Evolutionary conservation across 2,329 filamentous ascomycete genomes (phyloP), one percentile per base, ranked within the genome.

Genomic region (Aureobasidium vineae): DNA sequence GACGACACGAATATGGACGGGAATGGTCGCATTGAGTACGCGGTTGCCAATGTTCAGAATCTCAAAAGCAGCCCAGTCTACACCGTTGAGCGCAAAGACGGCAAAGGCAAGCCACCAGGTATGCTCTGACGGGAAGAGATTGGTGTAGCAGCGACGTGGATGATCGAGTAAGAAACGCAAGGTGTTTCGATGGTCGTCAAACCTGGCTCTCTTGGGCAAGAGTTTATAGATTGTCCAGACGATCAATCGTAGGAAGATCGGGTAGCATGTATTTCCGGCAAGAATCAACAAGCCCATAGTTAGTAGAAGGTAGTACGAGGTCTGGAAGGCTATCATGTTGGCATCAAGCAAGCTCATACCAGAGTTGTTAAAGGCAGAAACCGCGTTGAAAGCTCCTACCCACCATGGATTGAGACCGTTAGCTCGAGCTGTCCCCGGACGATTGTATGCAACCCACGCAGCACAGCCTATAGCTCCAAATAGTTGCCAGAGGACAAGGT

Each of bases 281-380:
- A 84, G 78, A 2, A 83, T 82, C 1, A 85, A 70, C 16, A 81
- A 75, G 3, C 77, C 78, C 75, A 84, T 77, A 3, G 77, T 82
- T 57, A 84, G 73, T 63, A 85, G 71, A 66, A 85, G 75, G 2
- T 77, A 80, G n/a, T 75, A 74, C 33, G 73, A 71, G 0, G 72
- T 78, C 66, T 85, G 82, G 67, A 88, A 89, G 0, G 85, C 84
- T 3, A 84, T 78, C 78, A 91, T 87, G 71, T 88, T 89, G 47
- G 84, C 82, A 73, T 90, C 87, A 15, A 90, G 77, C 41, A 90
- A 78, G 23, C 84, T 85, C 86, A 90, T 88, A 47, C 88, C 87
- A n/a, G 83, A 86, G 70, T 90, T 90, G 76, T 89, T 89, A 75
- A 90, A 90, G 0, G 87, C 88, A 21, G 86, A 88, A 5, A 86